Conservation (phyloP, 2,329 filamentous ascomycete species). For the Calonectria leucothoes region DNA sequence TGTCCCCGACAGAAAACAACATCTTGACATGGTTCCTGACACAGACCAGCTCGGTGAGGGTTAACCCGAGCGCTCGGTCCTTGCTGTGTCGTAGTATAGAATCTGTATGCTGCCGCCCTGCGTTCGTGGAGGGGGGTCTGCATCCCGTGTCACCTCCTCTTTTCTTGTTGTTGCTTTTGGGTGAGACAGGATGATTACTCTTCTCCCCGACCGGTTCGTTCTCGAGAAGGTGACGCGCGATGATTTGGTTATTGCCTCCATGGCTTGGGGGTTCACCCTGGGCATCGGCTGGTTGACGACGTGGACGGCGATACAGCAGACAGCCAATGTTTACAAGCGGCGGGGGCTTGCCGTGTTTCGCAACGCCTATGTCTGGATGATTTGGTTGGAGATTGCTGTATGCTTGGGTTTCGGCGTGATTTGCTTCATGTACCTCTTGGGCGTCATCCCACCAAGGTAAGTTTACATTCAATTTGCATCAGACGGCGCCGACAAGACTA, state of each 20-base stretch:
- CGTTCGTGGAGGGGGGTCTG: neutral
- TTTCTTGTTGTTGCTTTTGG: neutral
- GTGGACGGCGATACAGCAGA: conserved; percentile 51
- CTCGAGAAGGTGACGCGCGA: conserved; percentile 16
- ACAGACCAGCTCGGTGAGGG: conserved; percentile 5
- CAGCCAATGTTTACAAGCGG: conserved; percentile 43
- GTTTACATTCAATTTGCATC: neutral
- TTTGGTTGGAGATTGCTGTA: conserved; percentile 56
- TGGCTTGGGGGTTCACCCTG: conserved; percentile 51
- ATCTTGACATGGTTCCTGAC: neutral
- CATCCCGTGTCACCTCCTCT: neutral
- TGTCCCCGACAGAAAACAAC: neutral
- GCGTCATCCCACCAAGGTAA: conserved; percentile 26
- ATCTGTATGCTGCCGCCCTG: neutral
- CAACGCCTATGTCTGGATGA: conserved; percentile 58
- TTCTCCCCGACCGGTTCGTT: conserved; percentile 18
- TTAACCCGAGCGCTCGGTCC: neutral
- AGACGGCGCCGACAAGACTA: neutral
- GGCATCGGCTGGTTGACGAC: conserved; percentile 52
- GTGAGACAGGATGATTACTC: conserved; percentile 24
- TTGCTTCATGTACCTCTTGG: conserved; percentile 34
- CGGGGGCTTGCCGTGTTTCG: conserved; percentile 41
- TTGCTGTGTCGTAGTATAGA: neutral
- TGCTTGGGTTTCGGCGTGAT: conserved; percentile 54
- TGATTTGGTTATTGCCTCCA: conserved; percentile 37